Conservation (phyloP, 495 filamentous ascomycete species). For the Hypoxylon fuscum region DNA sequence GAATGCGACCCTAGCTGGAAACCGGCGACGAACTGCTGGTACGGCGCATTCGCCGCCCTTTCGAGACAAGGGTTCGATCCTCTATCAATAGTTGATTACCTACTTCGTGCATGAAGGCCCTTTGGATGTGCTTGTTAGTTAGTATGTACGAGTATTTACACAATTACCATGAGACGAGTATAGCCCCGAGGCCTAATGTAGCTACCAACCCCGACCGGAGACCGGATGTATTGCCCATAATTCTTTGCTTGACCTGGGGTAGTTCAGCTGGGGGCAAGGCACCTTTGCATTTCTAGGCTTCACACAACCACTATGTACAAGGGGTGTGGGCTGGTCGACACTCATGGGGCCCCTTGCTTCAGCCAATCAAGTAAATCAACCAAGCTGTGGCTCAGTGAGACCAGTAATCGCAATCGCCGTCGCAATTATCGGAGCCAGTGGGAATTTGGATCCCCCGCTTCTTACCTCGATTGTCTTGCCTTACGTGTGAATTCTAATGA, state of each 20-base stretch:
- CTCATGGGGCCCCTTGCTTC: too few relatives aligned
- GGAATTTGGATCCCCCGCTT: background rate
- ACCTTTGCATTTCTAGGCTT: too few relatives aligned
- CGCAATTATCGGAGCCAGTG: background rate
- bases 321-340: background rate
- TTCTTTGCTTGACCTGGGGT: background rate
- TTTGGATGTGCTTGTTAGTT: background rate
- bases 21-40: background rate
- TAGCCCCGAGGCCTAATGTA: background rate
- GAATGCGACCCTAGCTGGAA: conserved; percentile 1
- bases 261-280: too few relatives aligned
- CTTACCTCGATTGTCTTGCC: background rate
- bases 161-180: background rate
- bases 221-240: background rate
- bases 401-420: background rate
- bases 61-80: background rate
- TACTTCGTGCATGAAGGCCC: background rate
- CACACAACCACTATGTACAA: background rate
- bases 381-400: background rate
- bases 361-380: background rate
- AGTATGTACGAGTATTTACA: background rate
- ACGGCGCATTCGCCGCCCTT: background rate
- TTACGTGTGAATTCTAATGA: too few relatives aligned
- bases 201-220: background rate
- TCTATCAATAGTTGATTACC: background rate